Conservation (phyloP, 208 protist genomes). For the Acanthamoeba sp. region DNA sequence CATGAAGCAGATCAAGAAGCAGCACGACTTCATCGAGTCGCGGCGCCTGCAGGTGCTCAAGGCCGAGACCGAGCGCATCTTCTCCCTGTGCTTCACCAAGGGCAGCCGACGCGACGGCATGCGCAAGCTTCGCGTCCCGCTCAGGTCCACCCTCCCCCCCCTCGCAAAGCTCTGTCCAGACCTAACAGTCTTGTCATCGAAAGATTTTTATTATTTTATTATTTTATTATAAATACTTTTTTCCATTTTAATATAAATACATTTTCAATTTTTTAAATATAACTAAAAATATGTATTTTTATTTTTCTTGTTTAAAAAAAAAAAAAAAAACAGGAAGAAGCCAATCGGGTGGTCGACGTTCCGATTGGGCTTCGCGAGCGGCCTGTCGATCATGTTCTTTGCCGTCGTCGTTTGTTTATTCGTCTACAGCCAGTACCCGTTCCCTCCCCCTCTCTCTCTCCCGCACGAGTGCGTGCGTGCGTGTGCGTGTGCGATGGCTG, state of each 20-base stretch:
- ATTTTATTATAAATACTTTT: too few species aligned
- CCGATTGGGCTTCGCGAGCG: neutral
- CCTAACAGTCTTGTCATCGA: too few species aligned
- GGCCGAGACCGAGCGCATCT: constrained; percentile 21
- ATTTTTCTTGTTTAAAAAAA: too few species aligned
- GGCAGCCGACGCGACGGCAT: constrained; percentile 16
- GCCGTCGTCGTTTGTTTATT: neutral
- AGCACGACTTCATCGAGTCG: constrained; percentile 8
- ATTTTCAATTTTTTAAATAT: too few species aligned
- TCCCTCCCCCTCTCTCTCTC: too few species aligned
- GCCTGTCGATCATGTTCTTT: neutral
- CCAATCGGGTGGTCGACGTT: neutral
- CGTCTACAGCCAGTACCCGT: neutral
- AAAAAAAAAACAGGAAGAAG: neutral
- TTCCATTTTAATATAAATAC: too few species aligned
- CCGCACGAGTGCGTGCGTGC: too few species aligned
- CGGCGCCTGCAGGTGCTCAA: constrained; percentile 20
- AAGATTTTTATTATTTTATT: neutral
- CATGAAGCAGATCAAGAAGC: neutral
- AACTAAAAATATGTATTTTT: too few species aligned
- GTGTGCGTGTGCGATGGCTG: too few species aligned
- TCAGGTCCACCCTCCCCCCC: neutral
- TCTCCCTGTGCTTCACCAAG: neutral
- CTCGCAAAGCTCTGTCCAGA: too few species aligned
- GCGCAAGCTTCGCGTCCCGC: neutral